Conservation (phyloP, 2,329 filamentous ascomycete species). For the Arthrobotrys pseudoclavata region DNA sequence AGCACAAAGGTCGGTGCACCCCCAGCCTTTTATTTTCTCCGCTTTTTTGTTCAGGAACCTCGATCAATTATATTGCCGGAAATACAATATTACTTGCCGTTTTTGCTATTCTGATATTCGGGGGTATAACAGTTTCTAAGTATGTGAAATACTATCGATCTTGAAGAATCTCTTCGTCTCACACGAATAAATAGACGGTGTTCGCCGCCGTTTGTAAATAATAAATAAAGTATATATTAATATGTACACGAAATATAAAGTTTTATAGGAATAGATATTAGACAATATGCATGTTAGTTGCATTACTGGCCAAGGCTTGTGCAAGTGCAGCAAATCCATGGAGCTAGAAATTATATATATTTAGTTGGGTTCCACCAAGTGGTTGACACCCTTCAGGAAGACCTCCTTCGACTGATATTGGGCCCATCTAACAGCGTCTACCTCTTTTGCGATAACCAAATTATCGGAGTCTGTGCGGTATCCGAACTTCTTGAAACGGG, state of each 20-base stretch:
- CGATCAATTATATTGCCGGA: not conserved
- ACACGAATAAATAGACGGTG: no score
- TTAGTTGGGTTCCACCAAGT: not conserved
- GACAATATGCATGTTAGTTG: not conserved
- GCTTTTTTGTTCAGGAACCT: not conserved
- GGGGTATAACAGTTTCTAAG: no score
- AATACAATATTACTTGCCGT: not conserved
- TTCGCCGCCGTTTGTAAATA: not conserved
- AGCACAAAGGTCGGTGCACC: not conserved
- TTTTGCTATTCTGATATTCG: not conserved
- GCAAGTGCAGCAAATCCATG: not conserved
- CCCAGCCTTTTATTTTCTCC: not conserved
- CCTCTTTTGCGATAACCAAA: not conserved
- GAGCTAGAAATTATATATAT: not conserved
- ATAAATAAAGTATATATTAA: not conserved
- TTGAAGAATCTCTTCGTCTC: no score
- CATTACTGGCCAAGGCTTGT: not conserved
- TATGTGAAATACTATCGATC: no score
- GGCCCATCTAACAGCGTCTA: not conserved
- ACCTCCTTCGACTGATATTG: not conserved
- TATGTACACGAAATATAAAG: conserved; percentile 10
- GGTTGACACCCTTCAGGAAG: not conserved
- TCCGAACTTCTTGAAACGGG: not conserved
- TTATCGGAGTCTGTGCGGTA: not conserved
- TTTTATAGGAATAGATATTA: not conserved